Evolutionary conservation across 345 rosid species (phyloP).

Genomic region (Leavenworthia alabamica): DNA sequence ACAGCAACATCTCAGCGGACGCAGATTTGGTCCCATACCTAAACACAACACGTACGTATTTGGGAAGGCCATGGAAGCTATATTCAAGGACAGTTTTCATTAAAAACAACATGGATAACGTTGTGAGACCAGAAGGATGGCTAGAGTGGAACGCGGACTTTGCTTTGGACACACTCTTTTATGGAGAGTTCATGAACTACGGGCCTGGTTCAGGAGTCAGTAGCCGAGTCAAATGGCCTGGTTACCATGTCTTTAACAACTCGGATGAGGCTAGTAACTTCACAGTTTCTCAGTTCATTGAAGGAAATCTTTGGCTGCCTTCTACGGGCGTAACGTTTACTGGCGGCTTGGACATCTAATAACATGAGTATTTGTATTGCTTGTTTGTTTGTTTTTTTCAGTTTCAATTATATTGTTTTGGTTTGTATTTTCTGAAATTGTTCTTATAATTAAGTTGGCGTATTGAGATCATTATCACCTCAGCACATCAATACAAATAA

Average conservation of each 20-base stretch:
- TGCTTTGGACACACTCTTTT: slow-evolving; percentile 60
- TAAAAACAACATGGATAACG: slow-evolving; percentile 50
- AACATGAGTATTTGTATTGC: not conserved
- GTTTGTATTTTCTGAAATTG: not conserved
- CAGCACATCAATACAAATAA: not conserved
- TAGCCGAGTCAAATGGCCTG: slow-evolving; percentile 72
- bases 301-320: slow-evolving; percentile 73
- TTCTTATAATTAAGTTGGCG: not conserved
- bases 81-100: slow-evolving; percentile 75
- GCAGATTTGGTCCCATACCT: slow-evolving; percentile 43
- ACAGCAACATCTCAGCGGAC: slow-evolving; percentile 72
- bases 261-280: slow-evolving; percentile 49
- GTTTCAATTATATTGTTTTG: not conserved
- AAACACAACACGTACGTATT: slow-evolving; percentile 53
- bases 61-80: slow-evolving; percentile 89
- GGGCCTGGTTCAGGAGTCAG: slow-evolving; percentile 58
- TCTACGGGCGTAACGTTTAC: slow-evolving; percentile 53
- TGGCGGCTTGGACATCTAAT: slow-evolving; percentile 15
- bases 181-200: slow-evolving; percentile 63
- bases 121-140: slow-evolving; percentile 77
- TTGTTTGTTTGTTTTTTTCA: not conserved
- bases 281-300: slow-evolving; percentile 60
- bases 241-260: slow-evolving; percentile 47
- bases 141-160: slow-evolving; percentile 60
- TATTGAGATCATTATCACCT: not conserved